A percentile compares a stretch with the other conserved stretches of the same genome.
phyloP scores from a whole-genome alignment of 164 flowering plant genomes.

The Aristolochia contorta region DNA sequence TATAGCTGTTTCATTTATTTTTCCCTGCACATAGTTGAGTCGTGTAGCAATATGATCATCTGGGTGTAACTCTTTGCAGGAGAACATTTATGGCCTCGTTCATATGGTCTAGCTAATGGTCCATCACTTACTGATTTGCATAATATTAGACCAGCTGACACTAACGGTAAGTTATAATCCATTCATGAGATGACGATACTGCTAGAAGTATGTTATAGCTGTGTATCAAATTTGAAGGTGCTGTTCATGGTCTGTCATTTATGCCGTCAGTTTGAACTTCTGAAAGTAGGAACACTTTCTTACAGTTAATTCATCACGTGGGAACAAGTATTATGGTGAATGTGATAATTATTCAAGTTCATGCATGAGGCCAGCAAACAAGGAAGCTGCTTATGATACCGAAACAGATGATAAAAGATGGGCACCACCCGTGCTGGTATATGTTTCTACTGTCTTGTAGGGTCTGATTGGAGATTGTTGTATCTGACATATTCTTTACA shows the following conservation, averaged over 20 bases:
- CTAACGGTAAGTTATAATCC: conserved; percentile 27
- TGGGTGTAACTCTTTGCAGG: conserved; percentile 21
- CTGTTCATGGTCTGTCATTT: background rate
- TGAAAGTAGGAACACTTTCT: background rate
- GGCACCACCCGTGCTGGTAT: conserved; percentile 49
- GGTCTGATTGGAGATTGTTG: too few relatives aligned
- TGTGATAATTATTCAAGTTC: conserved; percentile 19
- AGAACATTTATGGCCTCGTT: conserved; percentile 60
- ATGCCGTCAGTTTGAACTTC: background rate
- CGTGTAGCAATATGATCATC: background rate
- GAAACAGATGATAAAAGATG: conserved; percentile 43
- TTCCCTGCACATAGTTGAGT: background rate
- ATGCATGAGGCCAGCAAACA: conserved; percentile 44
- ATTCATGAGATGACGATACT: background rate
- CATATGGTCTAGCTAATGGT: conserved; percentile 34
- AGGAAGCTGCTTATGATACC: conserved; percentile 46
- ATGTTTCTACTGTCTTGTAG: too few relatives aligned
- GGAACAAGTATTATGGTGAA: conserved; percentile 51
- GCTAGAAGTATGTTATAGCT: background rate
- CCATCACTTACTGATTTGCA: conserved; percentile 44
- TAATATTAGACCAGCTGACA: conserved; percentile 48
- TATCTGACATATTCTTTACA: too few relatives aligned
- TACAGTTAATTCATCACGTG: conserved; percentile 51
- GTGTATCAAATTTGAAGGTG: background rate
- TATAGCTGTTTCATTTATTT: background rate